Evolutionary conservation across 306 rosid genomes (phyloP).

Genomic region (Betula pendula): DNA sequence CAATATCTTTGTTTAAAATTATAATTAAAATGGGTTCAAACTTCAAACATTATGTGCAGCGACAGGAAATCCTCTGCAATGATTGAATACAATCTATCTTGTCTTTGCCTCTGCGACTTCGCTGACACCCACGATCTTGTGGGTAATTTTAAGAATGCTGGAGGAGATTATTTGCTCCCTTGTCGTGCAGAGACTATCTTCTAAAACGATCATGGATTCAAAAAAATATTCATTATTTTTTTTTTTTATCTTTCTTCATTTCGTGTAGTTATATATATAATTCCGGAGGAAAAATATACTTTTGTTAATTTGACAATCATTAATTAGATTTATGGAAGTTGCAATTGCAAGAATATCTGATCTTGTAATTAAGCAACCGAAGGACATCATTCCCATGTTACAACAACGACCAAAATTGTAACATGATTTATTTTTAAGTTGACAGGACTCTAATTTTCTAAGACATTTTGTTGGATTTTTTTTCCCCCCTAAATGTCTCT

Average conservation of each 20-base stretch:
- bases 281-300: not conserved
- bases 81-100: slow-evolving; percentile 14
- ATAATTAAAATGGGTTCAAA: not conserved
- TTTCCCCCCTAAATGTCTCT: too few relatives aligned
- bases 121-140: not conserved
- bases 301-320: not conserved
- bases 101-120: not conserved
- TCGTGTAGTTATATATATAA: not conserved
- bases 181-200: not conserved
- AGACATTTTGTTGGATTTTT: too few relatives aligned
- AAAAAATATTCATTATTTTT: too few relatives aligned
- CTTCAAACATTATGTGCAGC: not conserved
- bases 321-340: not conserved
- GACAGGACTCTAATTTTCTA: too few relatives aligned
- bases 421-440: not conserved
- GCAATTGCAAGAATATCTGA: not conserved
- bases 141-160: not conserved
- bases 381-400: not conserved
- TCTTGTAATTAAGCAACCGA: not conserved
- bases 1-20: not conserved
- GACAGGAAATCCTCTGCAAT: slow-evolving; percentile 24
- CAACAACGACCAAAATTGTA: not conserved
- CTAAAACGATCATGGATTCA: not conserved
- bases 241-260: not conserved
- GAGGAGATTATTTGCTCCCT: slow-evolving; percentile 11